A percentile compares a stretch with the other conserved stretches of the same genome.
Evolutionary conservation across 139 green algal species (phyloP).

Genomic region (Zygnema circumcarinatum): DNA sequence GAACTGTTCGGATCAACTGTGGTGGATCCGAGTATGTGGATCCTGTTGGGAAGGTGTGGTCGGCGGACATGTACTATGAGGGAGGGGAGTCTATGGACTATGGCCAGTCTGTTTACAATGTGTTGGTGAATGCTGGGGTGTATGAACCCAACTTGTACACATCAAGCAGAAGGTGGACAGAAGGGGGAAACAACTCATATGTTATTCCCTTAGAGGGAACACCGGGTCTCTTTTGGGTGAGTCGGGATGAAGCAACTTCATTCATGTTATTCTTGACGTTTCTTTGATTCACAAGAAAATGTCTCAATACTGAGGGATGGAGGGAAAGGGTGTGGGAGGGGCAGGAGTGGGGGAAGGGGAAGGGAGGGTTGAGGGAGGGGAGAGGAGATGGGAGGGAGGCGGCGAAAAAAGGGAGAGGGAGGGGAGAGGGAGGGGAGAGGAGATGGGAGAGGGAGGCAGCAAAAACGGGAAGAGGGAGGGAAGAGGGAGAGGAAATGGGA

Average conservation of each 20-base stretch:
- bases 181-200: slow-evolving; percentile 1
- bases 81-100: not conserved
- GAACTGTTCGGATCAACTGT: slow-evolving; percentile 16
- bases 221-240: not conserved
- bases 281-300: no score
- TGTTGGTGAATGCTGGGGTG: not conserved
- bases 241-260: not conserved
- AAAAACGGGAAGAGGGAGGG: no score
- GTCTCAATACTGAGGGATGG: no score
- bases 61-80: not conserved
- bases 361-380: no score
- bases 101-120: not conserved
- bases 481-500: no score
- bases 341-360: no score
- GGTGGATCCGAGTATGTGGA: not conserved
- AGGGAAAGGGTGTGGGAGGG: no score
- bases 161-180: not conserved
- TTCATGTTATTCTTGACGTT: no score
- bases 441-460: no score
- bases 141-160: not conserved
- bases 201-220: not conserved
- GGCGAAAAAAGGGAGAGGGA: no score
- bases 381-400: no score
- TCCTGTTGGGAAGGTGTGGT: not conserved
- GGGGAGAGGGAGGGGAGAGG: no score